Percentiles rank a stretch among this genome's conserved stretches.
Evolutionary conservation across 768 basidiomycete genomes (phyloP).

Genomic region (Candolleomyces eurysporus): DNA sequence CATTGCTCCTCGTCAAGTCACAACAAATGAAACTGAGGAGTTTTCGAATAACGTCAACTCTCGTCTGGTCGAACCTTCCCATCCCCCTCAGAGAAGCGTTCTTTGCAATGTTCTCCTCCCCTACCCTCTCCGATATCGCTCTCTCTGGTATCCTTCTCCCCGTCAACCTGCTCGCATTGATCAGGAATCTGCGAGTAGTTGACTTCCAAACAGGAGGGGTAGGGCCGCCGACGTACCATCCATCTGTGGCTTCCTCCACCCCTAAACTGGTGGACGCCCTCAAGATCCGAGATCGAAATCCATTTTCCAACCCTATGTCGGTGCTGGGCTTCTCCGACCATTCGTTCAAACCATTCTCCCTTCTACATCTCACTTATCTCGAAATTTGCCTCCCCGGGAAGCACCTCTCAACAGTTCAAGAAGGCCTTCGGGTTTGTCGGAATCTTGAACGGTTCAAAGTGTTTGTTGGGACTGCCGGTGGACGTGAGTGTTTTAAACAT

Average conservation of each 20-base stretch:
- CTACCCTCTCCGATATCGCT: slow-evolving; percentile 2
- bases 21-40: slow-evolving; percentile 3
- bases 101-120: slow-evolving; percentile 3
- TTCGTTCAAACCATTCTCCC: slow-evolving; percentile 5
- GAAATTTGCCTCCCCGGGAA: slow-evolving; percentile 11
- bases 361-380: slow-evolving; percentile 1
- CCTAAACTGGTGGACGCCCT: slow-evolving; percentile 3
- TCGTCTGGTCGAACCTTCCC: slow-evolving; percentile 3
- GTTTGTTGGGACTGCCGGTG: slow-evolving; percentile 10
- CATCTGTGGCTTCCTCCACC: background rate
- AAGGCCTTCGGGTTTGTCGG: background rate
- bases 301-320: slow-evolving; percentile 3
- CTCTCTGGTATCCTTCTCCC: slow-evolving; percentile 6
- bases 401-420: background rate
- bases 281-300: slow-evolving; percentile 8
- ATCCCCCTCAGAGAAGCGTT: slow-evolving; percentile 5
- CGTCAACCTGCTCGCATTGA: slow-evolving; percentile 6
- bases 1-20: slow-evolving; percentile 7
- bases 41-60: slow-evolving; percentile 1
- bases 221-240: background rate
- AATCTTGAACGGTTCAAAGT: slow-evolving; percentile 3
- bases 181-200: slow-evolving; percentile 1
- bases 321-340: slow-evolving; percentile 2
- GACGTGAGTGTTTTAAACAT: slow-evolving; percentile 2
- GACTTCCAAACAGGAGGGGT: slow-evolving; percentile 11